Evolutionary conservation across 148 eudicot species (phyloP).

Genomic region (Euryodendron excelsum): DNA sequence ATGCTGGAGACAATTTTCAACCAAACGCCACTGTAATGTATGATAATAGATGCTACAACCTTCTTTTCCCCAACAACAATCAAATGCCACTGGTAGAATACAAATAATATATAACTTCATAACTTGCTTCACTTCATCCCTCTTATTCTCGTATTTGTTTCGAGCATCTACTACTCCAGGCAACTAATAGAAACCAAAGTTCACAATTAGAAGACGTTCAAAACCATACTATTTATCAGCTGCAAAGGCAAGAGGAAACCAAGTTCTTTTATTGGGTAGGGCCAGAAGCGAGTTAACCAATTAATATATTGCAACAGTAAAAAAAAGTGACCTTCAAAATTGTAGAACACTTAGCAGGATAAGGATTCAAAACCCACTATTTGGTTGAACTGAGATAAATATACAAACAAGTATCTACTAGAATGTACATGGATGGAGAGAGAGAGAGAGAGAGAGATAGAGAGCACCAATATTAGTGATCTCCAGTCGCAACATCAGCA

Average conservation of each 20-base stretch:
- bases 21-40: neutral
- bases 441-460: neutral
- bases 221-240: too few species aligned
- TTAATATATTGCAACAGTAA: too few species aligned
- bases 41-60: neutral
- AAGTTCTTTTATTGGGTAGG: too few species aligned
- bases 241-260: too few species aligned
- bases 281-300: too few species aligned
- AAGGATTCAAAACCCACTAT: neutral
- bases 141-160: neutral
- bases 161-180: neutral
- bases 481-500: constrained; percentile 1
- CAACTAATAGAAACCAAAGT: neutral
- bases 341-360: too few species aligned
- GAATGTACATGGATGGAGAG: neutral
- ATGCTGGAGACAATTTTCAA: neutral
- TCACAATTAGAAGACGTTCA: too few species aligned
- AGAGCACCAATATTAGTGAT: constrained; percentile 3
- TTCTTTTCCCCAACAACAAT: neutral
- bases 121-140: neutral
- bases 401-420: neutral
- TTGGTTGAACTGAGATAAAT: neutral
- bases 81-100: too few species aligned
- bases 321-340: too few species aligned
- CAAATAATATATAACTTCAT: neutral